A percentile compares a stretch with the other conserved stretches of the same genome.
Conservation (phyloP, 106 monocot species). For the Allium fistulosum region DNA sequence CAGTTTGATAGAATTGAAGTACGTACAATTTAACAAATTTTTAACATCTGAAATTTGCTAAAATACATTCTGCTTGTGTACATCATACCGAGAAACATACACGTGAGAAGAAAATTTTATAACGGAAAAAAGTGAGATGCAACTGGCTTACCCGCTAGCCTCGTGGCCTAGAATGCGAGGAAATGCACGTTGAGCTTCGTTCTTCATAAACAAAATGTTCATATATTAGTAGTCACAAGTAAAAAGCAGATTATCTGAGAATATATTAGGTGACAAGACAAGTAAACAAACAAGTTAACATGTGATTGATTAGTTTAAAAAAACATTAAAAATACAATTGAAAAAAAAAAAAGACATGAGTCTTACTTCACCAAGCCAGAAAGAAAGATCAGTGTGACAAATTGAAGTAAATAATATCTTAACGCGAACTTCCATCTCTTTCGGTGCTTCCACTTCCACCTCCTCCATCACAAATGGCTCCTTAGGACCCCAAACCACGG, state of each 20-base stretch:
- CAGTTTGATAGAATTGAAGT: neutral
- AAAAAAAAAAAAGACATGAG: neutral
- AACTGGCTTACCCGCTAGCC: slow-evolving; percentile 46
- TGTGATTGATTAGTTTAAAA: no score
- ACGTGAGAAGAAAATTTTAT: no score
- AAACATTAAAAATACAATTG: no score
- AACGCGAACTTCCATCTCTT: slow-evolving; percentile 57
- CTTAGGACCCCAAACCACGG: slow-evolving; percentile 44
- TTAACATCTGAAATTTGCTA: no score
- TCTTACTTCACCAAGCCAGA: slow-evolving; percentile 56
- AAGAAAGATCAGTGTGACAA: slow-evolving; percentile 70
- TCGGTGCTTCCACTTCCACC: slow-evolving; percentile 52
- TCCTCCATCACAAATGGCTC: slow-evolving; percentile 59
- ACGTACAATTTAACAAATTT: no score
- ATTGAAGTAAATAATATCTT: slow-evolving; percentile 65
- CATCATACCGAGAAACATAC: no score
- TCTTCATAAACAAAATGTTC: slow-evolving; percentile 12
- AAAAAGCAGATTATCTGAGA: no score
- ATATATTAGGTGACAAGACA: no score
- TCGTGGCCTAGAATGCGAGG: slow-evolving; percentile 80
- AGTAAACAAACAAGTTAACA: no score
- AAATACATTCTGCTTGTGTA: no score
- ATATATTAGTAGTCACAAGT: neutral
- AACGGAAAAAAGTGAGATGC: no score
- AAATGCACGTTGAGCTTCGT: slow-evolving; percentile 39